Conservation (phyloP, 1,139 yeast genomes). For the Dujonia santamariae region DNA sequence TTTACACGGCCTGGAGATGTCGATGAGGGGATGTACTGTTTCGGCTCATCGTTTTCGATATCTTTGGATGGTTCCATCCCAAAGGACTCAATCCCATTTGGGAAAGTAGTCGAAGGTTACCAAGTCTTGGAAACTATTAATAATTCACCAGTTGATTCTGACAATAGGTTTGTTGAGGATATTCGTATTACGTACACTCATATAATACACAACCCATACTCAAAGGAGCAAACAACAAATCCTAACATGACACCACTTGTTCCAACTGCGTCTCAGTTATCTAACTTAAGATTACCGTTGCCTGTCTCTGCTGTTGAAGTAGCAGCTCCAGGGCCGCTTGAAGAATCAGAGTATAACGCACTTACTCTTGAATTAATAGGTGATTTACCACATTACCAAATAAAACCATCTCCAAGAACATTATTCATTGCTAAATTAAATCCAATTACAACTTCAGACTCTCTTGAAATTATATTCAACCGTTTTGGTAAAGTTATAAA, state of each 20-base stretch:
- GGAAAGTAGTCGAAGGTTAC: constrained; percentile 51
- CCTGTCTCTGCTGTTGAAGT: not conserved
- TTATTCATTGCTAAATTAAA: constrained; percentile 63
- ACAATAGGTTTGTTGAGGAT: constrained; percentile 43
- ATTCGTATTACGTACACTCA: constrained; percentile 50
- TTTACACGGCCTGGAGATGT: too few species aligned
- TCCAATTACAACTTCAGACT: constrained; percentile 55
- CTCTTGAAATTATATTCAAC: constrained; percentile 51
- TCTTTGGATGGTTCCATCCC: constrained; percentile 16
- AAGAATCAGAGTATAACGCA: constrained; percentile 50
- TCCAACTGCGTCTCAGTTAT: constrained; percentile 6
- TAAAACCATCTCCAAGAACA: constrained; percentile 59
- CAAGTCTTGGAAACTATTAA: constrained; percentile 45
- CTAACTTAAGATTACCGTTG: constrained; percentile 1
- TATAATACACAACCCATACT: constrained; percentile 49
- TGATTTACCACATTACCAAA: constrained; percentile 58
- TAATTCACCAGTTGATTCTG: constrained; percentile 29
- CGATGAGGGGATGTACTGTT: too few species aligned
- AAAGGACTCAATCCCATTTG: constrained; percentile 35
- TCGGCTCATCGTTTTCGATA: constrained; percentile 29
- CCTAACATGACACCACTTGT: too few species aligned
- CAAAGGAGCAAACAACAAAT: not conserved
- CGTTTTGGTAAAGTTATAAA: constrained; percentile 55
- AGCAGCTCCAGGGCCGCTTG: constrained; percentile 8
- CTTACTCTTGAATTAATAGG: constrained; percentile 62